phyloP scores from a whole-genome alignment of 2,329 filamentous ascomycete species.

The Curvularia hawaiiensis region DNA sequence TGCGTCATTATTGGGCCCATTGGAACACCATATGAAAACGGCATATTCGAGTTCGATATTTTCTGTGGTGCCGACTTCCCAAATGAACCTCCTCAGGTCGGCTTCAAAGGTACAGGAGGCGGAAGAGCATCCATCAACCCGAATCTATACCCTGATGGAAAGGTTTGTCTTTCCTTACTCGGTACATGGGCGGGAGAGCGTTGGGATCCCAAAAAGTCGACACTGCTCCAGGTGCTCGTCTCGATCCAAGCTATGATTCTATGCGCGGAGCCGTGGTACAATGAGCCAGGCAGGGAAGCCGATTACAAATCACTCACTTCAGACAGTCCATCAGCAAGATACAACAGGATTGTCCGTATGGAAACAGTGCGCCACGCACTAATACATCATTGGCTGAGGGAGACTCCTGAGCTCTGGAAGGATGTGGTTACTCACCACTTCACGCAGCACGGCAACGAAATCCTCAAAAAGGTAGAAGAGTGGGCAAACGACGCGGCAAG shows the following conservation, averaged over 20 bases:
- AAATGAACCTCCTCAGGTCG: slow-evolving; percentile 48
- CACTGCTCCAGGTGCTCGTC: slow-evolving; percentile 59
- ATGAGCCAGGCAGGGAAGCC: slow-evolving; percentile 55
- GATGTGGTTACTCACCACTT: slow-evolving; percentile 37
- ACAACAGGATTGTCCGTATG: slow-evolving; percentile 33
- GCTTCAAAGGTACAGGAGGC: slow-evolving; percentile 54
- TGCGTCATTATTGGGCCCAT: slow-evolving; percentile 56
- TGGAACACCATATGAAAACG: slow-evolving; percentile 60
- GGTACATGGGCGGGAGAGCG: slow-evolving; percentile 51
- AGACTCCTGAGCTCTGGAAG: slow-evolving; percentile 25
- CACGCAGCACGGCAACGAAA: slow-evolving; percentile 27
- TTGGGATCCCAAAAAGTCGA: slow-evolving; percentile 56
- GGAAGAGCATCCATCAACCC: slow-evolving; percentile 55
- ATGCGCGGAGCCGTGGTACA: slow-evolving; percentile 59
- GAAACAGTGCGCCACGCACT: slow-evolving; percentile 42
- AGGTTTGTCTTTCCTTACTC: slow-evolving; percentile 36
- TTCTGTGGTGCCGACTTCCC: slow-evolving; percentile 54
- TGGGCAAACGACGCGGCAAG: slow-evolving; percentile 19
- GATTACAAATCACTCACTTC: background rate
- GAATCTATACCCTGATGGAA: slow-evolving; percentile 58
- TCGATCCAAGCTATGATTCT: slow-evolving; percentile 65
- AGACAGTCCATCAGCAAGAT: slow-evolving; percentile 22
- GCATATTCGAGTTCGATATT: slow-evolving; percentile 62
- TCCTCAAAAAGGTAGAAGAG: slow-evolving; percentile 28
- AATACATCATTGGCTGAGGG: slow-evolving; percentile 38